phyloP scores from a whole-genome alignment of 2,329 filamentous ascomycete genomes.

The Fusarium chuoi region DNA sequence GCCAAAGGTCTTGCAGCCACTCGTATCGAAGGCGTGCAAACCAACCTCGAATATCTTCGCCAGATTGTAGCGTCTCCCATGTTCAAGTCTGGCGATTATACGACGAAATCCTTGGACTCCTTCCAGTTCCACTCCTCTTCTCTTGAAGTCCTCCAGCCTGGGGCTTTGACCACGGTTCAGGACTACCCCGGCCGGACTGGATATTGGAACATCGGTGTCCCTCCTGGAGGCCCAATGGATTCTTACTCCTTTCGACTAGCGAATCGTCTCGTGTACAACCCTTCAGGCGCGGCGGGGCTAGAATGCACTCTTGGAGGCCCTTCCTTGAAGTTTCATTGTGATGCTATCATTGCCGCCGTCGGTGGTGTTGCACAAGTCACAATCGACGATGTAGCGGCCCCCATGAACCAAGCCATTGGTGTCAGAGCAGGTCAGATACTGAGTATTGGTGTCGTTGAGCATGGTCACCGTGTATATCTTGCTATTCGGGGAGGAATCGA shows the following conservation, averaged over 20 bases:
- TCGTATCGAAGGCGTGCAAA: conserved; percentile 47
- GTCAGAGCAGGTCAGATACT: conserved; percentile 44
- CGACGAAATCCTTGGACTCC: conserved; percentile 49
- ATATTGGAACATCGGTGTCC: conserved; percentile 53
- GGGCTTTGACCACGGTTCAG: conserved; percentile 52
- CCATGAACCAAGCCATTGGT: conserved; percentile 39
- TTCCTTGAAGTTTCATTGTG: conserved; percentile 48
- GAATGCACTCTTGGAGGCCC: conserved; percentile 52
- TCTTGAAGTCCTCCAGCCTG: conserved; percentile 52
- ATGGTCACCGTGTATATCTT: conserved; percentile 50
- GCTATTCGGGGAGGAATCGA: conserved; percentile 50
- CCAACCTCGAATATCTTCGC: conserved; percentile 49
- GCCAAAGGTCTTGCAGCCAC: conserved; percentile 66
- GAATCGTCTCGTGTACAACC: conserved; percentile 51
- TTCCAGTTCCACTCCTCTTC: conserved; percentile 44
- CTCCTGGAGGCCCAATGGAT: conserved; percentile 56
- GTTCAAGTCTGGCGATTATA: conserved; percentile 45
- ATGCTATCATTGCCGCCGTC: conserved; percentile 47
- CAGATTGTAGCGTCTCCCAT: conserved; percentile 44
- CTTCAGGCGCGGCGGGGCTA: conserved; percentile 43
- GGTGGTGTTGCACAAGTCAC: conserved; percentile 45
- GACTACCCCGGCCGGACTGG: conserved; percentile 54
- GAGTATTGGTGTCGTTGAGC: conserved; percentile 37
- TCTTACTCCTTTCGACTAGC: conserved; percentile 49
- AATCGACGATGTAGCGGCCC: conserved; percentile 36